A percentile compares a stretch with the other conserved stretches of the same genome.
These are phyloP conservation scores for Zygoascus sp. DNA, from an alignment of 1,139 yeast species.

Conservation along the genomic window DNA sequence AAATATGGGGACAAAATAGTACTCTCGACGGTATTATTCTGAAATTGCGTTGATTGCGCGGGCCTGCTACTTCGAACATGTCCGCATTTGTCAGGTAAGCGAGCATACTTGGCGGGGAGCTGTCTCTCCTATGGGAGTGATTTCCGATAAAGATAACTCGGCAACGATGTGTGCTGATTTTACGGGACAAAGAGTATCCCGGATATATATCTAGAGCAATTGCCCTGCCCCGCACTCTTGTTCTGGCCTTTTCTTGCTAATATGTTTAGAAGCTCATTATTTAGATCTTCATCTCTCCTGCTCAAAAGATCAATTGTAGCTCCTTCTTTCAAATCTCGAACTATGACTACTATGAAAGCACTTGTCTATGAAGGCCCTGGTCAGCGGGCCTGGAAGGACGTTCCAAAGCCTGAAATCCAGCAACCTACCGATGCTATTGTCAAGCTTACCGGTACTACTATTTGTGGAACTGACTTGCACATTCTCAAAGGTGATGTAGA, in stretches of 20 bases:
- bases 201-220: no score
- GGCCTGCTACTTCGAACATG: not conserved
- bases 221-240: no score
- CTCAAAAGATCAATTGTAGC: slow-evolving; percentile 2
- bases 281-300: not conserved
- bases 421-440: slow-evolving; percentile 44
- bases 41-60: no score
- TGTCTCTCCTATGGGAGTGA: no score
- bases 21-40: no score
- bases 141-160: no score
- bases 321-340: slow-evolving; percentile 5
- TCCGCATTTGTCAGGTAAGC: not conserved
- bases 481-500: slow-evolving; percentile 50
- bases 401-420: slow-evolving; percentile 38
- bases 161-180: no score
- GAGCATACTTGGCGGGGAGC: no score
- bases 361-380: slow-evolving; percentile 43
- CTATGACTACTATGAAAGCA: slow-evolving; percentile 39
- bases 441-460: slow-evolving; percentile 42
- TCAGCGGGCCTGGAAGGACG: slow-evolving; percentile 34
- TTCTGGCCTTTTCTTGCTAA: not conserved
- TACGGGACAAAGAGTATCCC: no score
- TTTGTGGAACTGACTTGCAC: slow-evolving; percentile 49
- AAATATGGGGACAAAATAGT: no score
- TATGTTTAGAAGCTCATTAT: not conserved